A percentile compares a stretch with the other conserved stretches of the same genome.
Conservation (phyloP, 192 early-diverging fungal species). For the Funneliformis geosporum region DNA sequence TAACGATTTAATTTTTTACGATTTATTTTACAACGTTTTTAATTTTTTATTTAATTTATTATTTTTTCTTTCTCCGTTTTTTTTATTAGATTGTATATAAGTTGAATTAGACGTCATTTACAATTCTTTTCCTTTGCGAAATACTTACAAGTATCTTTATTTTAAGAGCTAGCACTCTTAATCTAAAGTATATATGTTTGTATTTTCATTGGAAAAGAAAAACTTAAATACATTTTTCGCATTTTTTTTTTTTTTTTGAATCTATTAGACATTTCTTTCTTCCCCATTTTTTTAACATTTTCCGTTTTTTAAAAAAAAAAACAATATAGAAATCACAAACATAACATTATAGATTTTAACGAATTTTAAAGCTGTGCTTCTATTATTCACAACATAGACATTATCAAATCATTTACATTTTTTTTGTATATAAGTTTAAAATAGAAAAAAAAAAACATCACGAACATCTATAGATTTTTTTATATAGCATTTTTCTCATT, state of each 20-base stretch:
- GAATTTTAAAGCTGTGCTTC: neutral
- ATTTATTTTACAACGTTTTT: neutral
- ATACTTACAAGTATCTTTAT: neutral
- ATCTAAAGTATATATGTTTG: neutral
- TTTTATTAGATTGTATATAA: neutral
- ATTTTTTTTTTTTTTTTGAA: too few relatives aligned
- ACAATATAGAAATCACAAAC: neutral
- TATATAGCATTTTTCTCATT: neutral
- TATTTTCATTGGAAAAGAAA: neutral
- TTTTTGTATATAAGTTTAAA: neutral
- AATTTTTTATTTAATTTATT: neutral
- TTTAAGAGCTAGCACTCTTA: neutral
- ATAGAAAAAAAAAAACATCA: neutral
- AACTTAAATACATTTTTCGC: neutral
- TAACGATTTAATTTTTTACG: neutral
- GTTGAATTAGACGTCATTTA: neutral
- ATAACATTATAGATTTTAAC: neutral
- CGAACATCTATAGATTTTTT: neutral
- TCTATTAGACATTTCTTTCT: too few relatives aligned
- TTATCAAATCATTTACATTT: neutral
- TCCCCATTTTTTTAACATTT: neutral
- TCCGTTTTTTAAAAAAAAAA: neutral
- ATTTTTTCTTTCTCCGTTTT: neutral
- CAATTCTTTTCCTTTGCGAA: neutral
- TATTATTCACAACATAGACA: neutral